Evolutionary conservation across 148 eudicot species (phyloP).

Genomic region (Vaccinium macrocarpon): DNA sequence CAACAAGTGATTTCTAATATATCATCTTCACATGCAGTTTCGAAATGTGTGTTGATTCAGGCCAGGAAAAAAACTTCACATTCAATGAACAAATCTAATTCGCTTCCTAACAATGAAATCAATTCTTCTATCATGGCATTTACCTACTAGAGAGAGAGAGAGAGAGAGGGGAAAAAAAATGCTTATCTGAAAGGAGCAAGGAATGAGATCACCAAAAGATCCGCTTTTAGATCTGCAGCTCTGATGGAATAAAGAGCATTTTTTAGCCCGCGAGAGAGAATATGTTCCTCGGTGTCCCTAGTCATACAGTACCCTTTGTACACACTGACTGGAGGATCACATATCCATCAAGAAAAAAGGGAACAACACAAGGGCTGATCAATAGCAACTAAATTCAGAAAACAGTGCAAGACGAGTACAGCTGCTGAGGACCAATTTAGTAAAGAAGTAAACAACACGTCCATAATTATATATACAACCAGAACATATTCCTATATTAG

Average conservation of each 20-base stretch:
- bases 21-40: background rate
- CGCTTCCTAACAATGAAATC: background rate
- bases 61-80: background rate
- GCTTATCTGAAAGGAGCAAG: constrained; percentile 66
- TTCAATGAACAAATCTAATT: background rate
- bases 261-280: constrained; percentile 64
- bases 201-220: constrained; percentile 70
- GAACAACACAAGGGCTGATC: background rate
- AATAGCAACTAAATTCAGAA: background rate
- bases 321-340: constrained; percentile 81
- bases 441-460: constrained; percentile 7
- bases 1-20: background rate
- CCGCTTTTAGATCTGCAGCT: constrained; percentile 73
- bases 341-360: constrained; percentile 37
- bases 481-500: background rate
- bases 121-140: background rate
- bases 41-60: background rate
- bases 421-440: background rate
- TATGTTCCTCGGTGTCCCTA: constrained; percentile 67
- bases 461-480: background rate
- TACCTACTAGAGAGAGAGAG: background rate
- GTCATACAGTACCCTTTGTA: constrained; percentile 69
- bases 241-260: constrained; percentile 79
- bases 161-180: background rate
- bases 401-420: background rate